phyloP scores from a whole-genome alignment of 805 yeast genomes.

The Lipomyces yamadae region DNA sequence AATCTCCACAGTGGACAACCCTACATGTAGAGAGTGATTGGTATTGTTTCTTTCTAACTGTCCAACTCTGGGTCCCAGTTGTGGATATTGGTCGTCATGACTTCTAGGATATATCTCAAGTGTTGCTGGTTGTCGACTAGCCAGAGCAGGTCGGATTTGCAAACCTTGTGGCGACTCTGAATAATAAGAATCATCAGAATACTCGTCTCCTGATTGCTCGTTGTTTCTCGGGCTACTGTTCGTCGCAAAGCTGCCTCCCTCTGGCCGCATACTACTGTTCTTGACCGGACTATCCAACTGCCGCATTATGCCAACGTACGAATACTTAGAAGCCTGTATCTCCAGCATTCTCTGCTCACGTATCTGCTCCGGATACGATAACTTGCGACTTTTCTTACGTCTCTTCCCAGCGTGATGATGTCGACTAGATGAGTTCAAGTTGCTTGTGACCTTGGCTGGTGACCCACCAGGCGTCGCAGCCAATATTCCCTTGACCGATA shows the following conservation, averaged over 20 bases:
- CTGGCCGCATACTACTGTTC: neutral
- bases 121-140: neutral
- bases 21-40: neutral
- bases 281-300: neutral
- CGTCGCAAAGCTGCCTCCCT: neutral
- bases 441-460: neutral
- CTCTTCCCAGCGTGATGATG: neutral
- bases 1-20: neutral
- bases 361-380: neutral
- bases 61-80: neutral
- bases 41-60: neutral
- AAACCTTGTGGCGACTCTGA: neutral
- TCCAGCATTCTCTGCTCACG: neutral
- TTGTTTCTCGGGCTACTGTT: neutral
- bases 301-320: neutral
- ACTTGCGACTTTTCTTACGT: neutral
- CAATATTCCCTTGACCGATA: neutral
- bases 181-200: neutral
- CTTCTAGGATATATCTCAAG: neutral
- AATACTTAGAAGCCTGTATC: neutral
- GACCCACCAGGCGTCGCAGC: neutral
- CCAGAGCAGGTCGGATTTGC: neutral
- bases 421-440: neutral
- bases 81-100: neutral
- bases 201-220: neutral